Evolutionary conservation across 2,329 filamentous ascomycete species (phyloP).

Genomic region (Grosmannia penicillata): DNA sequence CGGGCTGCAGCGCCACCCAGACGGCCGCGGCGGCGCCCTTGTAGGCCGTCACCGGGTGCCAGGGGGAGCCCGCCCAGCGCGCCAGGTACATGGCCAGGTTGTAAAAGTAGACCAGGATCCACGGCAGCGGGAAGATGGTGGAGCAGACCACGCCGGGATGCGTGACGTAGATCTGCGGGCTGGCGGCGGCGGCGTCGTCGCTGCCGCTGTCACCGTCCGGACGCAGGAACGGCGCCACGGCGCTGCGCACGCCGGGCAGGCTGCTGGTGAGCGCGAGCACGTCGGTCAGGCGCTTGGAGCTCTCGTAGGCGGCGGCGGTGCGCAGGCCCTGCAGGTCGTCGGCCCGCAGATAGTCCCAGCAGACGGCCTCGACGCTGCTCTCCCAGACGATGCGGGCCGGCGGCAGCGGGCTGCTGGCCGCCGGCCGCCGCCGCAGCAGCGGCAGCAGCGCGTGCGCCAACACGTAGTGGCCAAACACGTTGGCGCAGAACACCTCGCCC

Average conservation of each 20-base stretch:
- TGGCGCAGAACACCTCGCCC: slow-evolving; percentile 76
- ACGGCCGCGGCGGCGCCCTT: slow-evolving; percentile 60
- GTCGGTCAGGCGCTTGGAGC: slow-evolving; percentile 76
- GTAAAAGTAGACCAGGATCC: slow-evolving; percentile 57
- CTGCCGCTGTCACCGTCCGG: slow-evolving; percentile 13
- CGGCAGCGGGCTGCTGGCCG: slow-evolving; percentile 9
- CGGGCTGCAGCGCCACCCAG: slow-evolving; percentile 58
- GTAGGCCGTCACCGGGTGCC: slow-evolving; percentile 71
- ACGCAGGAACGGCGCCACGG: slow-evolving; percentile 41
- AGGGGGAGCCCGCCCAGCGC: slow-evolving; percentile 70
- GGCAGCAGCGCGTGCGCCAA: slow-evolving; percentile 68
- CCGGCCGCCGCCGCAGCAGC: slow-evolving; percentile 41
- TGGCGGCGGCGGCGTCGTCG: slow-evolving; percentile 9
- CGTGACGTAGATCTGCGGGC: slow-evolving; percentile 56
- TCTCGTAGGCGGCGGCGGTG: slow-evolving; percentile 59
- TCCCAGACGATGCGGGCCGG: slow-evolving; percentile 72
- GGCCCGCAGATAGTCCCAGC: slow-evolving; percentile 34
- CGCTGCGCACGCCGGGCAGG: slow-evolving; percentile 46
- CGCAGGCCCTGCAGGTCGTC: slow-evolving; percentile 64
- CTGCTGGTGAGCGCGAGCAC: slow-evolving; percentile 60
- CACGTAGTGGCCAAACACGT: slow-evolving; percentile 91
- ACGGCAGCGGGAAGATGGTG: slow-evolving; percentile 60
- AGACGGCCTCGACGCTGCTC: slow-evolving; percentile 58
- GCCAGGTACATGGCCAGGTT: slow-evolving; percentile 51
- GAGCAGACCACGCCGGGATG: slow-evolving; percentile 84